Evolutionary conservation across 2,329 filamentous ascomycete species (phyloP), one percentile per base, ranked within the genome.

Genomic region (Fusarium tuaranense): DNA sequence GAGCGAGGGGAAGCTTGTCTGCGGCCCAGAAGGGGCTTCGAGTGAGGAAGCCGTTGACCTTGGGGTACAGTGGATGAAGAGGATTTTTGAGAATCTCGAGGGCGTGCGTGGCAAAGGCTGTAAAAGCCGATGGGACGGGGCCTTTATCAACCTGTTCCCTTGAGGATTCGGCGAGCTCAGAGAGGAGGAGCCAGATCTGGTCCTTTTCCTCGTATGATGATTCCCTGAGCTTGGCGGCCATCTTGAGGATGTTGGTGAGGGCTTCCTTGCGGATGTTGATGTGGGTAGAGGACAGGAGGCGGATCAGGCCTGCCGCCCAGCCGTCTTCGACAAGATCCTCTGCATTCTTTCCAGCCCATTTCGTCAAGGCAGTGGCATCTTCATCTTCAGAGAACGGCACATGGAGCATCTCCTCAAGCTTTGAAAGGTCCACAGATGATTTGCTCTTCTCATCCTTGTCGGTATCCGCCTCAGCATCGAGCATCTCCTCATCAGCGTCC

Each of bases 1-100:
- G 87, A 27, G 91, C 90, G n/a, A 96, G 87, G 9, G 97, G 89
- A 27, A 97, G 90, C 79, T 91, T 92, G 69, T 94, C 90, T 20
- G 92, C 80, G 14, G 92, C 88, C 96, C 96, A 98, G 27, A 87
- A 83, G 1, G 96, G 95, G 0, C 91, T 90, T 62, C 91, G 91
- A 25, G 94, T 94, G 39, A 98, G 89, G 81, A 95, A 98, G 7
- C 88, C 87, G 84, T 97, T 98, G 83, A 97, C 86, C 81, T 98
- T 98, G 68, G 91, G 90, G 81, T 98, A 98, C 41, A 98, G 89
- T 70, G 90, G 90, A 80, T 97, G 94, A 18, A 95, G 87, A 0
- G 96, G 96, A 71, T 94, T 92, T 25, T 88, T 89, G 55, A 97
- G 84, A 18, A 97, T 90, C 2, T 88, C 85, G 9, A 97, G 86